These are phyloP conservation scores for Lentinula edodes DNA, from an alignment of 768 basidiomycete genomes.

Conservation along the genomic window DNA sequence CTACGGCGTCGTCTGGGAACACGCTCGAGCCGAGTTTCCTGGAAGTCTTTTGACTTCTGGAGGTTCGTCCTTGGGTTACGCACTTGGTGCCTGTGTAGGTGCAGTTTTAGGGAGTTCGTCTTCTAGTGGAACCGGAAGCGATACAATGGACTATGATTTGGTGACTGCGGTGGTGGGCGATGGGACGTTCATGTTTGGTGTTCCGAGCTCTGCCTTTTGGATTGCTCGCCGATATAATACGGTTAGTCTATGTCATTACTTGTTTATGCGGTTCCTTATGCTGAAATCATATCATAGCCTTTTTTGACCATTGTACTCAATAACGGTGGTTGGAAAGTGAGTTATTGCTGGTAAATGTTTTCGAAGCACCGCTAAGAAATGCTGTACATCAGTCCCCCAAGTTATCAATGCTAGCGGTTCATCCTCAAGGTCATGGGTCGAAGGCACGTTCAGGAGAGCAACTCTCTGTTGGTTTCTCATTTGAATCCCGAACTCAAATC, in stretches of 20 bases:
- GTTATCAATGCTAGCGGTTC: slow-evolving; percentile 58
- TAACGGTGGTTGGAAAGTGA: slow-evolving; percentile 64
- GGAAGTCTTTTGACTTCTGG: slow-evolving; percentile 53
- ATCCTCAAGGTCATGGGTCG: slow-evolving; percentile 54
- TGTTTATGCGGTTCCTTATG: too few relatives aligned
- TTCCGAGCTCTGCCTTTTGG: slow-evolving; percentile 66
- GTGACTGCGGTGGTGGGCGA: slow-evolving; percentile 61
- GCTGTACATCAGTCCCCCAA: slow-evolving; percentile 43
- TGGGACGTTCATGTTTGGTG: slow-evolving; percentile 62
- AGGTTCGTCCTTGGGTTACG: slow-evolving; percentile 66
- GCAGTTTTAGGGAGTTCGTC: slow-evolving; percentile 26
- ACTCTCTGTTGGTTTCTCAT: slow-evolving; percentile 59
- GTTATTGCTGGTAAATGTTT: slow-evolving; percentile 8
- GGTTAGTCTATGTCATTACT: slow-evolving; percentile 27
- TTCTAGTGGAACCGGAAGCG: slow-evolving; percentile 13
- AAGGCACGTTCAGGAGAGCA: slow-evolving; percentile 33
- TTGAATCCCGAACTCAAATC: slow-evolving; percentile 25
- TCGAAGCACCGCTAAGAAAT: not conserved
- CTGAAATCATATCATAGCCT: slow-evolving; percentile 32
- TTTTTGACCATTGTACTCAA: slow-evolving; percentile 69
- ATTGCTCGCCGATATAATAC: slow-evolving; percentile 66
- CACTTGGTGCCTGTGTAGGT: slow-evolving; percentile 59
- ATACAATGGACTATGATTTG: slow-evolving; percentile 38
- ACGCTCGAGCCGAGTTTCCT: slow-evolving; percentile 45
- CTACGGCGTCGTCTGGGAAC: slow-evolving; percentile 48